Conservation (phyloP, 805 yeast species). For the Saccharomycopsis oosterbeekiorum region DNA sequence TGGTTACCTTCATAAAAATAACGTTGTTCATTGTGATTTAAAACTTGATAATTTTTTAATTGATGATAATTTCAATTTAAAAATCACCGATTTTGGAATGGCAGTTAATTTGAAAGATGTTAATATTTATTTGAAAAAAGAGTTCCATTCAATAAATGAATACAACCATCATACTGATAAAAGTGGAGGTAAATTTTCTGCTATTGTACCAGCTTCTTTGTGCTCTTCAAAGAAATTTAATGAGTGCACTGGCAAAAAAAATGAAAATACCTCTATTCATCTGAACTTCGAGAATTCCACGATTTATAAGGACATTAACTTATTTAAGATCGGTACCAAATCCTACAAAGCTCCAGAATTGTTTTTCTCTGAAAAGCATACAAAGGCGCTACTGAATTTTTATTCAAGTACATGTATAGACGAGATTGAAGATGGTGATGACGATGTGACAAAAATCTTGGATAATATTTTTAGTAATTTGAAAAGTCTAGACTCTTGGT, state of each 20-base stretch:
- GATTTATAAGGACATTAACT: neutral
- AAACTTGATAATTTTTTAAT: constrained; percentile 85
- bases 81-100: constrained; percentile 85
- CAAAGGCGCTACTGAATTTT: neutral
- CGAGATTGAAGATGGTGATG: neutral
- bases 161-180: neutral
- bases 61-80: constrained; percentile 78
- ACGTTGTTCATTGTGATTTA: constrained; percentile 82
- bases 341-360: constrained; percentile 18
- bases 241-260: no score
- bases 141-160: no score
- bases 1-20: constrained; percentile 54
- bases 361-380: constrained; percentile 10
- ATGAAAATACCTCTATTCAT: neutral
- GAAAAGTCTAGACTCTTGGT: constrained; percentile 14
- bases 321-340: constrained; percentile 15
- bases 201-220: no score
- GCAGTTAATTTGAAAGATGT: constrained; percentile 3
- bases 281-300: neutral
- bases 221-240: no score
- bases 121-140: no score
- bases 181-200: neutral
- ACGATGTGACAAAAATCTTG: neutral
- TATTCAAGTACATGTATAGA: neutral
- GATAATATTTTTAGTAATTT: neutral